Evolutionary conservation across 2,329 filamentous ascomycete species (phyloP).

Genomic region (Dothideomycetes sp.): DNA sequence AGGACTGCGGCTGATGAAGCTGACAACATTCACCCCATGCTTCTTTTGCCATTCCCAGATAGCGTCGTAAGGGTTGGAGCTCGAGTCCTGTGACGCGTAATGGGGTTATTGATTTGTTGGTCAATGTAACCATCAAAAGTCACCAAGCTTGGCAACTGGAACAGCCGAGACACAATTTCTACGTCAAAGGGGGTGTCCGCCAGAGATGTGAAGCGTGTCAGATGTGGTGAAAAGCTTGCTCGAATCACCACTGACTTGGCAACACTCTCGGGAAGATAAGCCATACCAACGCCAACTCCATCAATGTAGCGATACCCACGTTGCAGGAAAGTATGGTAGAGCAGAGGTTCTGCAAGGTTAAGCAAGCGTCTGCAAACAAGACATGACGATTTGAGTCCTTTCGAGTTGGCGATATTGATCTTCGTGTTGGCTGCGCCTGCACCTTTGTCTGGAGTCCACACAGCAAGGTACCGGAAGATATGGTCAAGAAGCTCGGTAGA

Average conservation of each 20-base stretch:
- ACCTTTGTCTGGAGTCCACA: background rate
- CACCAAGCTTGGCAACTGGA: background rate
- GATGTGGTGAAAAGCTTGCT: background rate
- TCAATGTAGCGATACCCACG: no score
- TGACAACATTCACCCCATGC: no score
- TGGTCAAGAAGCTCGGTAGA: background rate
- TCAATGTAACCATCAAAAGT: background rate
- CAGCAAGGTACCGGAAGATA: background rate
- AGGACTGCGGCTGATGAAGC: no score
- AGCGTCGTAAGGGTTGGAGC: no score
- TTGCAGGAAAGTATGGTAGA: background rate
- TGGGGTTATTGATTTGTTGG: no score
- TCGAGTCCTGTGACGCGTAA: no score
- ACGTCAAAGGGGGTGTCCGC: no score
- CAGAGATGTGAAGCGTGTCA: background rate
- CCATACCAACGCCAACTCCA: no score
- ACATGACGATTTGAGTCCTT: background rate
- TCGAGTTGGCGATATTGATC: background rate
- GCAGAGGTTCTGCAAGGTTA: background rate
- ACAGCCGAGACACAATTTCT: background rate
- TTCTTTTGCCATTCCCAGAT: no score
- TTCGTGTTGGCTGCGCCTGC: background rate
- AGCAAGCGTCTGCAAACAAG: background rate
- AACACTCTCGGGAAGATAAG: no score
- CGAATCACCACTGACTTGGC: no score